phyloP scores from a whole-genome alignment of 2,329 filamentous ascomycete species.

The Cercospora brassicicola region DNA sequence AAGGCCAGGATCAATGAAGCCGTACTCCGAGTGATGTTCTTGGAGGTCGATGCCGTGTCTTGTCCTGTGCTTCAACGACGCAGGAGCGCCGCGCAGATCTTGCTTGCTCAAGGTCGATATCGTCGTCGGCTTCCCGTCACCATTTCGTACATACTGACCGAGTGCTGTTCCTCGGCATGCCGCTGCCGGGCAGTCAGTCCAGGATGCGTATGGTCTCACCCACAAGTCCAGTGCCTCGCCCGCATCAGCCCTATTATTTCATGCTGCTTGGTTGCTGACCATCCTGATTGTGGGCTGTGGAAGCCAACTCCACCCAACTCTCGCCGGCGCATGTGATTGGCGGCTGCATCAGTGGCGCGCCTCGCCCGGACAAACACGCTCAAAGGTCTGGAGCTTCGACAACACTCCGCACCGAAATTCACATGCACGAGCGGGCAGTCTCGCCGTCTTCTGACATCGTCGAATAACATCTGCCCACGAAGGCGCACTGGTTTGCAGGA shows the following conservation, averaged over 20 bases:
- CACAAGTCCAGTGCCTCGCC: background rate
- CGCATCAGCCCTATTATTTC: background rate
- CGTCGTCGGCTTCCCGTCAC: background rate
- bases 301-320: constrained; percentile 5
- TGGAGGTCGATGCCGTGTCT: background rate
- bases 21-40: background rate
- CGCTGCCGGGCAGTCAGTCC: background rate
- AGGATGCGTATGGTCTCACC: background rate
- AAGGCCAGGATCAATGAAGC: background rate
- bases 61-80: background rate
- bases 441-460: background rate
- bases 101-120: background rate
- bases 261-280: background rate
- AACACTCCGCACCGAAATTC: constrained; percentile 9
- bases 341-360: constrained; percentile 2
- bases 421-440: background rate
- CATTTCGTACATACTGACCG: background rate
- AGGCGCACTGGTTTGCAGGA: background rate
- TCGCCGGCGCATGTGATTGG: constrained; percentile 3
- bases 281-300: background rate
- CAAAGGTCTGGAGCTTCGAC: constrained; percentile 1
- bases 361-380: constrained; percentile 5
- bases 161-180: background rate
- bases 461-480: background rate
- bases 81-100: background rate